Percentiles rank a stretch among this genome's conserved stretches.
These are phyloP conservation scores for Rhynchospora pubera DNA, from an alignment of 176 grass and related monocot genomes.

Conservation along the genomic window DNA sequence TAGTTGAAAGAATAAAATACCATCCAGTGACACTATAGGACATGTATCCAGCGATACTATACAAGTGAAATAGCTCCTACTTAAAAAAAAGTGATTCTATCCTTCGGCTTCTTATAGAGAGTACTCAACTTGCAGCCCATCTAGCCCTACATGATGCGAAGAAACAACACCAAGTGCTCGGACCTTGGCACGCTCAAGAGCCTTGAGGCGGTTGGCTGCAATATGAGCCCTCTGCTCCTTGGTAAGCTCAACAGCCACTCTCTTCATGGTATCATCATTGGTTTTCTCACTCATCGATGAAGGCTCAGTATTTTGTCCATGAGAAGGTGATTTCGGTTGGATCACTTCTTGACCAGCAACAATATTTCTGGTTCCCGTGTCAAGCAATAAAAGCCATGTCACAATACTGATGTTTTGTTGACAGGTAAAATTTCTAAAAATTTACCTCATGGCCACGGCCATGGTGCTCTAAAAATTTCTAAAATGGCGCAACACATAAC, in stretches of 20 bases:
- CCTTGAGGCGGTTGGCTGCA: conserved; percentile 70
- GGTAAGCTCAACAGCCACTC: conserved; percentile 30
- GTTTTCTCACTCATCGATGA: background rate
- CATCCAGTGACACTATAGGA: no score
- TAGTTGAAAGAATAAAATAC: no score
- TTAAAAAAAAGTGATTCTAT: no score
- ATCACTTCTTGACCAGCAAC: conserved; percentile 18
- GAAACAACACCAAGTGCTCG: conserved; percentile 38
- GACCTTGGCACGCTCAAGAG: conserved; percentile 59
- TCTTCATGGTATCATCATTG: conserved; percentile 2
- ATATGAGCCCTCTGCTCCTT: conserved; percentile 65
- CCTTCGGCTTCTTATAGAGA: no score
- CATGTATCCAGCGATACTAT: no score
- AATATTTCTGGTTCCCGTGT: background rate
- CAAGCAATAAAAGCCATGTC: background rate
- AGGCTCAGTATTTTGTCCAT: background rate
- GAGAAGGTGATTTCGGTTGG: background rate
- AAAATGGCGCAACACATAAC: conserved; percentile 71
- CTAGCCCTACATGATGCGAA: no score
- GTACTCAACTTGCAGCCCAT: no score
- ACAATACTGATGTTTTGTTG: background rate
- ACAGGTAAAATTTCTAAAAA: background rate
- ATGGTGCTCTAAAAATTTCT: conserved; percentile 56
- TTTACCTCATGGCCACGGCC: conserved; percentile 60
- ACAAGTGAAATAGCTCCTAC: no score